Conservation (phyloP, 768 basidiomycete species). For the Gymnopilus dilepis region DNA sequence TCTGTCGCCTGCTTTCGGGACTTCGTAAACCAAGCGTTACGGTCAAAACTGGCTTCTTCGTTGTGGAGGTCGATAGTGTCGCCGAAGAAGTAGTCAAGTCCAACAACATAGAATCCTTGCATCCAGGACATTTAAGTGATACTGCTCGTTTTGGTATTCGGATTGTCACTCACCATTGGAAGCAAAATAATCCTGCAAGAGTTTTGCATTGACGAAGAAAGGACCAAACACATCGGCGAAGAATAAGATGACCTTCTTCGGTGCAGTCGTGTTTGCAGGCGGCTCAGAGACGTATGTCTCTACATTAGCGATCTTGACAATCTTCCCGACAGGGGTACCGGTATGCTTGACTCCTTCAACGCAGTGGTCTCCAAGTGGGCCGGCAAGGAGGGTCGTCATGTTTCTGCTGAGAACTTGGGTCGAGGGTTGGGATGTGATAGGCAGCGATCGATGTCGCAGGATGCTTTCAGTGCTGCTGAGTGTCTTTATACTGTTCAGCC, state of each 20-base stretch:
- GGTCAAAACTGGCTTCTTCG: constrained; percentile 40
- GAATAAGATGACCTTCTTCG: constrained; percentile 58
- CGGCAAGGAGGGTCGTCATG: constrained; percentile 40
- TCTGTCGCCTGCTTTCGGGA: constrained; percentile 40
- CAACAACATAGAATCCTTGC: constrained; percentile 62
- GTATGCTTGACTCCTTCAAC: constrained; percentile 55
- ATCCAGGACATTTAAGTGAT: no score
- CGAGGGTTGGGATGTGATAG: not conserved
- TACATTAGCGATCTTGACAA: constrained; percentile 45
- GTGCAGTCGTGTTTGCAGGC: constrained; percentile 39
- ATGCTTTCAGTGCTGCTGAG: not conserved
- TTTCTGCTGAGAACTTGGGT: not conserved
- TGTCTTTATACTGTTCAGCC: constrained; percentile 7
- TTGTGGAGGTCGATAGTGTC: constrained; percentile 50
- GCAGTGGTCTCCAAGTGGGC: constrained; percentile 56
- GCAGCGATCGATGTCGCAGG: not conserved
- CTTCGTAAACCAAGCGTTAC: constrained; percentile 47
- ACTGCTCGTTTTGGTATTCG: no score
- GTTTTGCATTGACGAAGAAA: constrained; percentile 59
- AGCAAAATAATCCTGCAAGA: constrained; percentile 70
- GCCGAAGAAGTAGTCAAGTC: constrained; percentile 69
- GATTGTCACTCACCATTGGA: constrained; percentile 49
- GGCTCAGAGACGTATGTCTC: constrained; percentile 63
- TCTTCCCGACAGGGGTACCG: constrained; percentile 51
- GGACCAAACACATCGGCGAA: constrained; percentile 66